phyloP scores from a whole-genome alignment of 768 basidiomycete species.

The Tricholoma furcatifolium region DNA sequence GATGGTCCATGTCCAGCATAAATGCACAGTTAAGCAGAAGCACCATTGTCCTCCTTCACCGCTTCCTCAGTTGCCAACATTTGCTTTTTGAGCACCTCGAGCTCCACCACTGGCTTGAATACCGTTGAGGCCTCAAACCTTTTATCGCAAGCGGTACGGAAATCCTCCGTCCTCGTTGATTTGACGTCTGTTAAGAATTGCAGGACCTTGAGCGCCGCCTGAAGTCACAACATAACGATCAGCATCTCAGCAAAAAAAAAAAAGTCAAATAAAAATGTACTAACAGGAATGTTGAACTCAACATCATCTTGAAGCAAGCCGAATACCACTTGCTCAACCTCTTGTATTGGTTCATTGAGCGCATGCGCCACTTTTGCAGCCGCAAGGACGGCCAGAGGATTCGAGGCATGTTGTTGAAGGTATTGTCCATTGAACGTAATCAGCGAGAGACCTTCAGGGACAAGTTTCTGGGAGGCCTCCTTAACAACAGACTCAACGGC shows the following conservation, averaged over 20 bases:
- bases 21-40: not conserved
- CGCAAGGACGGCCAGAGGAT: conserved; percentile 56
- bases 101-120: conserved; percentile 60
- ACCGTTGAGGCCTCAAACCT: conserved; percentile 63
- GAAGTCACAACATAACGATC: not conserved
- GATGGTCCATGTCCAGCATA: not conserved
- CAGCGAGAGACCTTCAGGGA: conserved; percentile 57
- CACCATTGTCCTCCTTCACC: conserved; percentile 5
- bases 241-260: not conserved
- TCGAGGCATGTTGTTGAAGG: conserved; percentile 58
- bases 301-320: conserved; percentile 42
- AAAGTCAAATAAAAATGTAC: not conserved
- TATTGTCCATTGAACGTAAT: conserved; percentile 75
- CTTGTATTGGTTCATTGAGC: conserved; percentile 49
- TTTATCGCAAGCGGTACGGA: conserved; percentile 49
- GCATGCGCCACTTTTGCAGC: conserved; percentile 54
- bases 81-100: conserved; percentile 35
- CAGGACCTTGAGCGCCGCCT: conserved; percentile 54
- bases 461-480: conserved; percentile 43
- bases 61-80: conserved; percentile 17
- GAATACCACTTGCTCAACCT: conserved; percentile 62
- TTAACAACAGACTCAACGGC: conserved; percentile 51
- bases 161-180: conserved; percentile 60
- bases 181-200: conserved; percentile 47
- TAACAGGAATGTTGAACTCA: conserved; percentile 47